Conservation (phyloP, 139 green algal genomes). For the Tetradesmus lagerheimii region DNA sequence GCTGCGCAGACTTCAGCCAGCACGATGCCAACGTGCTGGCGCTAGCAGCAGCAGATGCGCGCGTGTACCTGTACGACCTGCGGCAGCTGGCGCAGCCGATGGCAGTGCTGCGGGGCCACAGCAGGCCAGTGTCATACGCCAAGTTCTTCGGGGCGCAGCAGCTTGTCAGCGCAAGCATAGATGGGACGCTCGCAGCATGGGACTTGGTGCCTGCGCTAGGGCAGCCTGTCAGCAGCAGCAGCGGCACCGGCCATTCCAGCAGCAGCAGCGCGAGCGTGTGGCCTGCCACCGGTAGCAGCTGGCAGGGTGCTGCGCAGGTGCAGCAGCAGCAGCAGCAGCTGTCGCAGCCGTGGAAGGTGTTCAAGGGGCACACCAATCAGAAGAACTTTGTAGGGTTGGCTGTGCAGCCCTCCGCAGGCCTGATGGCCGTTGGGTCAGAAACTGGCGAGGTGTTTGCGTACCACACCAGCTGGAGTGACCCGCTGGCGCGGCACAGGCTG, state of each 20-base stretch:
- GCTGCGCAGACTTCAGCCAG: constrained; percentile 84
- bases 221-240: not conserved
- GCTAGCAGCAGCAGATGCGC: constrained; percentile 83
- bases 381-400: constrained; percentile 97
- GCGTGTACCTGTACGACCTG: constrained; percentile 88
- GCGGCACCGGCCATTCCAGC: not conserved
- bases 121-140: constrained; percentile 88
- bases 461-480: constrained; percentile 54
- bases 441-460: constrained; percentile 57
- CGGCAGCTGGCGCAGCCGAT: constrained; percentile 56
- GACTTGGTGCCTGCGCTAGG: constrained; percentile 45
- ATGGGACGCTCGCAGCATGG: constrained; percentile 85
- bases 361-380: constrained; percentile 89
- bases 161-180: constrained; percentile 88
- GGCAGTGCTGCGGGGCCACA: constrained; percentile 63
- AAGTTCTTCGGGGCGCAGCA: constrained; percentile 71
- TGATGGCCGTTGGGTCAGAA: constrained; percentile 91
- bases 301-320: not conserved
- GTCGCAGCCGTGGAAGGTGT: constrained; percentile 58
- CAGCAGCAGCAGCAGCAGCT: constrained; percentile 10
- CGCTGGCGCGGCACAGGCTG: constrained; percentile 45
- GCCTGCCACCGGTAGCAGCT: not conserved
- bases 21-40: constrained; percentile 76
- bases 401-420: constrained; percentile 71
- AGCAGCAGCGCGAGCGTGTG: not conserved